These are phyloP conservation scores for Nicotiana rustica DNA, from an alignment of 305 asterid species.

Conservation along the genomic window DNA sequence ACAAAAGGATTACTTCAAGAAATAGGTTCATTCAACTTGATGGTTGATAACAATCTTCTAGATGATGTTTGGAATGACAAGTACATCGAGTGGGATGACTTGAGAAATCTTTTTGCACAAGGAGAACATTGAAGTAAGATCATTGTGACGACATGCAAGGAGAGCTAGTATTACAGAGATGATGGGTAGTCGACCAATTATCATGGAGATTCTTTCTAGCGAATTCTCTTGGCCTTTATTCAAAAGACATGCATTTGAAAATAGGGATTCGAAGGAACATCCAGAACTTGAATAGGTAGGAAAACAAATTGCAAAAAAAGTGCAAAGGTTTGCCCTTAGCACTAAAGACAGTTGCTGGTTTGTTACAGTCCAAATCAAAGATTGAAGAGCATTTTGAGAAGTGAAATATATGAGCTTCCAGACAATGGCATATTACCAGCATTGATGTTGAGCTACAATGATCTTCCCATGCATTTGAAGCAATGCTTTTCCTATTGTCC, in stretches of 20 bases:
- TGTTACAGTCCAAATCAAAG: conserved; percentile 36
- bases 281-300: conserved; percentile 38
- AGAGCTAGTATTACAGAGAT: background rate
- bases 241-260: conserved; percentile 37
- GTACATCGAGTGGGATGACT: conserved; percentile 37
- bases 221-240: conserved; percentile 47
- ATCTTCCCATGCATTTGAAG: conserved; percentile 40
- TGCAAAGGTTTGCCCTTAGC: conserved; percentile 50
- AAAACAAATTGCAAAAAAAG: conserved; percentile 38
- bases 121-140: conserved; percentile 44
- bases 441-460: conserved; percentile 38
- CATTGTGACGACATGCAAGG: conserved; percentile 45
- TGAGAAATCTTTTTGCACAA: conserved; percentile 37
- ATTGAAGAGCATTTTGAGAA: conserved; percentile 25
- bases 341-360: conserved; percentile 44
- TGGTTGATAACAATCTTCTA: background rate
- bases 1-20: conserved; percentile 31
- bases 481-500: conserved; percentile 42
- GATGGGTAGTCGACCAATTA: conserved; percentile 30
- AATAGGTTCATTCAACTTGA: background rate
- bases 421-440: conserved; percentile 30
- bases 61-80: too few species aligned
- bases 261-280: background rate
- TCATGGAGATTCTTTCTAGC: conserved; percentile 31
- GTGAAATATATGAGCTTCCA: conserved; percentile 38